Base-by-base conservation (phyloP, 2,329 filamentous ascomycete genomes). In the Reticulascus tulasneorum region DNA sequence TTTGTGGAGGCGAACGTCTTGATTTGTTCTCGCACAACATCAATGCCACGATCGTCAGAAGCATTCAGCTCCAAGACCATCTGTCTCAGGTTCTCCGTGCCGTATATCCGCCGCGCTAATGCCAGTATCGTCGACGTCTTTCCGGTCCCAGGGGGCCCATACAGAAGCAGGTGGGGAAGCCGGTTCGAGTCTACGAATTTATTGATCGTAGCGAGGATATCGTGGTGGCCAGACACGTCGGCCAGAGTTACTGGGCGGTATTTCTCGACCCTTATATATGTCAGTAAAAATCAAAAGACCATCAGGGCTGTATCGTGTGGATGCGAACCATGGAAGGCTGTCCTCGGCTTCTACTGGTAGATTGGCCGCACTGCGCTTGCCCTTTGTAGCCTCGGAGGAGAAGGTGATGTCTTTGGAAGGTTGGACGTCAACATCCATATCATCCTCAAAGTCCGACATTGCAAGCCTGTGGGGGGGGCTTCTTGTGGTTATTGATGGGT, bases 41-140 rank as follows among this genome's bases (percentile, higher is more conserved):
- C 93, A 60, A 98, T 98, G 55, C 93, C 93, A 63, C 93, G 78
- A 61, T 98, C 93, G 58, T 98, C 93, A 31, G 89, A 95, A 25
- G 93, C 93, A 59, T 98, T 98, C 47, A 98, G 78, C 64, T 98
- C 93, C 22, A 98, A 77, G 13, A 98, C 93, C 89, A 98, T 97
- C 63, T 98, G 93, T 13, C 91, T 83, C 82, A 96, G 84, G 62
- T 97, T 96, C 47, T 86, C 84, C 40, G 72, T 66, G 35, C 93
- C 93, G 56, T 98, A 98, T 62, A 98, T 97, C 42, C 86, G 81
- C 35, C 93, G 79, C 22, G 93, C 90, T 26, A 98, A 82, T 0
- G 93, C 93, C 25, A 98, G 79, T 45, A 97, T 86, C 3, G 93
- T 98, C 6, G 91, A 97, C 0, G 93, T 98, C 69, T 98, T 98